phyloP scores from a whole-genome alignment of 495 filamentous ascomycete genomes.

The Aspergillus panamensis region DNA sequence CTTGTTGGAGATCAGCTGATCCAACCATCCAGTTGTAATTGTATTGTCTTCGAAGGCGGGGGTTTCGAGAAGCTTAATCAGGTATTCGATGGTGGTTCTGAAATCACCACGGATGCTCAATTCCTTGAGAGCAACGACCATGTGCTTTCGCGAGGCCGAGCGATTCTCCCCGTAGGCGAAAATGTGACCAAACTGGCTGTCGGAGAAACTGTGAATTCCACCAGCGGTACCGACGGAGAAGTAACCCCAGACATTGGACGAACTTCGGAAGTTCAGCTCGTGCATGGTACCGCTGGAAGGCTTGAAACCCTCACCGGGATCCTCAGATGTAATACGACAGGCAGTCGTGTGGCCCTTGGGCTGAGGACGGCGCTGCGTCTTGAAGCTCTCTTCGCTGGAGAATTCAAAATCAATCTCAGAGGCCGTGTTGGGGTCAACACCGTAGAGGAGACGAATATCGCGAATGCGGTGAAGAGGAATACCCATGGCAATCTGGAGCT shows the following conservation, averaged over 20 bases:
- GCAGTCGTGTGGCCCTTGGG: constrained; percentile 97
- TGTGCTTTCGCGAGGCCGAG: constrained; percentile 94
- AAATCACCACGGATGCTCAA: constrained; percentile 99
- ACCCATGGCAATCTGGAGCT: constrained; percentile 99
- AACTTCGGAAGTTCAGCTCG: constrained; percentile 97
- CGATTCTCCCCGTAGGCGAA: constrained; percentile 99
- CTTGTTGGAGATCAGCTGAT: constrained; percentile 97
- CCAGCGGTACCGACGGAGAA: constrained; percentile 96
- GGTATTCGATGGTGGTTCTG: constrained; percentile 95
- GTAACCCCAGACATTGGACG: constrained; percentile 99
- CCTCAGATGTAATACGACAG: constrained; percentile 98
- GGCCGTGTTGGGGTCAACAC: constrained; percentile 83
- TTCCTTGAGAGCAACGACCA: constrained; percentile 98
- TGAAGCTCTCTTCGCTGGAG: constrained; percentile 75
- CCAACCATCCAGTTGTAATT: constrained; percentile 98
- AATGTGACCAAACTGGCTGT: constrained; percentile 99
- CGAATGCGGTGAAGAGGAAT: constrained; percentile 91
- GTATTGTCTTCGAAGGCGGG: constrained; percentile 99
- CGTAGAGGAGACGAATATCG: constrained; percentile 94
- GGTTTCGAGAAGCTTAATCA: constrained; percentile 98
- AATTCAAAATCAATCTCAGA: constrained; percentile 96
- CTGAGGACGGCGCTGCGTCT: constrained; percentile 81
- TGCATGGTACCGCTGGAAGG: constrained; percentile 98
- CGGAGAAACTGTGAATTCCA: constrained; percentile 98
- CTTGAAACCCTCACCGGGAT: constrained; percentile 99